Base-by-base conservation (phyloP, 441 rosid species). In the Flueggea neowawraea region DNA sequence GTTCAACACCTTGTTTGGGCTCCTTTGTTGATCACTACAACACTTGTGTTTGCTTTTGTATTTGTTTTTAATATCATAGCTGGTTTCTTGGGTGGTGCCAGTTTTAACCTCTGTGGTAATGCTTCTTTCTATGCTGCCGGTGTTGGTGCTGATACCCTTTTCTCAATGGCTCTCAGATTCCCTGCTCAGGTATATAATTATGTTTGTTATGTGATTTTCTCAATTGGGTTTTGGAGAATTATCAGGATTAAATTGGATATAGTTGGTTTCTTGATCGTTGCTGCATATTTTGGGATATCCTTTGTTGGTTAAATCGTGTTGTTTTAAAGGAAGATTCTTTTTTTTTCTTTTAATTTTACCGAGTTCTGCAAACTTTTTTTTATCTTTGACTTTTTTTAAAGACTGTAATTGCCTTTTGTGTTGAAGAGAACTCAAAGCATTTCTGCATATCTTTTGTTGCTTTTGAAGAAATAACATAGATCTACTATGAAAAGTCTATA, bases 121-220 rank as follows among this genome's bases (percentile, higher is more conserved):
- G 90, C 95, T 4, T 72, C 97, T 61, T 87, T 95, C 67, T 91
- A 89, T 62, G 88, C 91, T 6, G 96, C 80, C 54, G 97, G 96
- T 0, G 73, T 88, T 66, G 87, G 96, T 17, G 63, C 65, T 52
- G 94, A 95, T 74, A 73, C 73, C 61, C 86, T 95, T 45, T 65
- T 95, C 78, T 88, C 97, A 66, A 76, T 95, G 83, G 96, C 92
- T 12, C 62, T 95, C 72, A 84, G 96, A 64, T 81, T 89, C 47
- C 96, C 96, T 32, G 97, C 96, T 68, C 96, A 91, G 96, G 97
- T 91, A 13, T 53, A 11, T 6, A 10, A 2, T 16, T 10, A 0
- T 6, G 6, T 6, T 1, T 53, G 13, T 53, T 53, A 16, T 53
- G 31, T 5, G 12, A 15, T 16, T 22, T 31, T 11, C 4, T n/a